These are phyloP conservation scores for Plasmopara halstedii DNA, from an alignment of 352 stramenopile genomes.

Conservation along the genomic window DNA sequence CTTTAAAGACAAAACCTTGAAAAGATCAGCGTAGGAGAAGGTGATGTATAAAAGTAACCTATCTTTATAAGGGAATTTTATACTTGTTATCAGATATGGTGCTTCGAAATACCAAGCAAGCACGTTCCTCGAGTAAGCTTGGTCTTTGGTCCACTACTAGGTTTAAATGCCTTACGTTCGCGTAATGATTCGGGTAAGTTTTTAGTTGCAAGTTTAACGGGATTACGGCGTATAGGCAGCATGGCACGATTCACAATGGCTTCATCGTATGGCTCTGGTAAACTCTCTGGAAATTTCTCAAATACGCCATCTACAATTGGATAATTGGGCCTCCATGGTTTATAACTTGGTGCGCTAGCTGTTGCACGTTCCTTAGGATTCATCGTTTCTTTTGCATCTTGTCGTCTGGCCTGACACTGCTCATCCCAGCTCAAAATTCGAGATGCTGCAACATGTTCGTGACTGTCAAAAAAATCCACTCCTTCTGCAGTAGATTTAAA, in stretches of 20 bases:
- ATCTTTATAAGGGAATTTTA: neutral
- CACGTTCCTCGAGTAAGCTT: slow-evolving; percentile 71
- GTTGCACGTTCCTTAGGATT: slow-evolving; percentile 64
- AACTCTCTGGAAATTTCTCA: slow-evolving; percentile 58
- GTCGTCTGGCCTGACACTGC: slow-evolving; percentile 47
- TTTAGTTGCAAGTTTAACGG: slow-evolving; percentile 56
- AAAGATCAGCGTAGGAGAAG: neutral
- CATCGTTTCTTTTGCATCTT: slow-evolving; percentile 51
- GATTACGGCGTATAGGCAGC: slow-evolving; percentile 58
- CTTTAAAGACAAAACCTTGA: slow-evolving; percentile 17
- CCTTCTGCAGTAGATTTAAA: slow-evolving; percentile 63
- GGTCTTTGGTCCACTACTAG: slow-evolving; percentile 51
- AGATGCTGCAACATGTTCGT: slow-evolving; percentile 61
- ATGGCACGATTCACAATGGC: slow-evolving; percentile 66
- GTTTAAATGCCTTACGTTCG: slow-evolving; percentile 66
- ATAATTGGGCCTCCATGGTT: slow-evolving; percentile 63
- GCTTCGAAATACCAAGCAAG: slow-evolving; percentile 69
- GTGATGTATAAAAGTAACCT: neutral
- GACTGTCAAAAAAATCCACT: slow-evolving; percentile 66
- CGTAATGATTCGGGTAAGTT: slow-evolving; percentile 47
- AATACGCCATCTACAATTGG: slow-evolving; percentile 55
- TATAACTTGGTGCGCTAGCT: slow-evolving; percentile 43
- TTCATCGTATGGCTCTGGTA: slow-evolving; percentile 66
- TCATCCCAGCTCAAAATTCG: slow-evolving; percentile 62
- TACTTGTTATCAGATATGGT: slow-evolving; percentile 40